Conservation (phyloP, 73 alveolate species). For the Halteria grandinella region DNA sequence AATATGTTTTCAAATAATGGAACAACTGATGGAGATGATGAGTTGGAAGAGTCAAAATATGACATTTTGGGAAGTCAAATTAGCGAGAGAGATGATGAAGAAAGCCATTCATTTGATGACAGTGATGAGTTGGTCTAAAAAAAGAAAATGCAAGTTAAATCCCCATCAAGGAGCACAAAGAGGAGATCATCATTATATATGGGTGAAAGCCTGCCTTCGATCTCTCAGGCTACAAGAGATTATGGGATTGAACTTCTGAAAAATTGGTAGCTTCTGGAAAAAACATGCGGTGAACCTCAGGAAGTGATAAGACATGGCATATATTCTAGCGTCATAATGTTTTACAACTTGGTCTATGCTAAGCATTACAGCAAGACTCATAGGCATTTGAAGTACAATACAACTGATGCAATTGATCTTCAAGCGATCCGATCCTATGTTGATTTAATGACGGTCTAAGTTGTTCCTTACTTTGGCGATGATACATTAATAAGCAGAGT, state of each 20-base stretch:
- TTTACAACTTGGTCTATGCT: constrained; percentile 49
- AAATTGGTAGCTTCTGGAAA: no score
- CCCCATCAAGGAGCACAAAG: not conserved
- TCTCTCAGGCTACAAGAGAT: no score
- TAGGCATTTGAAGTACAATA: constrained; percentile 12
- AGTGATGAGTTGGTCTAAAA: not conserved
- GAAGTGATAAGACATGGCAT: constrained; percentile 55
- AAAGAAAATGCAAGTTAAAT: not conserved
- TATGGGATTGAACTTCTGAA: no score
- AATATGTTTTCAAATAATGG: constrained; percentile 50
- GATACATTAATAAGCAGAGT: constrained; percentile 49
- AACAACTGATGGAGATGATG: not conserved
- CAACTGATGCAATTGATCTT: no score
- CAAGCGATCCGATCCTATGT: no score
- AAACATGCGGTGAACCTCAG: no score
- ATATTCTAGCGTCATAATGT: constrained; percentile 53
- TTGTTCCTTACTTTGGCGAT: constrained; percentile 37
- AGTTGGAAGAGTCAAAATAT: constrained; percentile 24
- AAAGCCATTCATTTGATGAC: not conserved
- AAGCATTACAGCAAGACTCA: not conserved
- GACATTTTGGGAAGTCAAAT: constrained; percentile 7
- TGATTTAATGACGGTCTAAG: constrained; percentile 10
- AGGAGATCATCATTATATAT: no score
- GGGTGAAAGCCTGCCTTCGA: no score
- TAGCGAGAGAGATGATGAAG: constrained; percentile 22